Evolutionary conservation across 1,139 yeast genomes (phyloP), one percentile per base, ranked within the genome.

Genomic region (Yamadazyma trypodendri): DNA sequence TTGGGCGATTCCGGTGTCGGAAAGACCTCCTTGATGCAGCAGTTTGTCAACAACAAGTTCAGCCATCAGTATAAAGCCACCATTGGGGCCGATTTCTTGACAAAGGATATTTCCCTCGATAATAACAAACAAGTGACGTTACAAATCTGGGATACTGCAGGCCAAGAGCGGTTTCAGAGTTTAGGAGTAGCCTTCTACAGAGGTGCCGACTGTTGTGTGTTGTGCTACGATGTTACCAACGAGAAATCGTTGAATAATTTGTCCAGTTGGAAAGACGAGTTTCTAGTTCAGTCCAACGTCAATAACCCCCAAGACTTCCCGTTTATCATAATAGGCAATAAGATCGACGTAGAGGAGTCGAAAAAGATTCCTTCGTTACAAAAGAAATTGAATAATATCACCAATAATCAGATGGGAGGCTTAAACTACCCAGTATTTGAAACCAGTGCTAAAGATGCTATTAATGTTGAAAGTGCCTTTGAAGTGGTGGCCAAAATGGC

Each of bases 141-240:
- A 72, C 96, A 92, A 71, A 81, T 92, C 39, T 92, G 98, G 98
- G 98, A 92, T 59, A 92, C 98, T 31, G 98, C 98, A 2, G 98
- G 98, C 22, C 98, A 92, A 68, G 98, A 92, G 64, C 72, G 98
- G 50, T 92, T 92, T 71, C 98, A 92, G 65, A 83, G 95, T 43
- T 72, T 92, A 46, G 98, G 98, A 13, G 97, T 92, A 32, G 98
- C 98, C 1, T 92, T 92, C 61, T 92, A 92, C 63, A 75, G 98
- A 52, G 98, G 98, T 25, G 97, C 98, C 1, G 98, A 92, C 62
- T 92, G 98, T 63, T 92, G 98, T 64, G 97, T 92, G 8, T 74
- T 92, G 45, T 95, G 94, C 51, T 90, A 84, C 61, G 97, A 90
- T 58, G 97, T 92, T 35, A 89, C 95, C 45, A 90, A 90, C 63